A percentile compares a stretch with the other conserved stretches of the same genome.
These are phyloP conservation scores for Fennellomyces sp. DNA, from an alignment of 371 early-diverging fungal genomes.

Conservation along the genomic window DNA sequence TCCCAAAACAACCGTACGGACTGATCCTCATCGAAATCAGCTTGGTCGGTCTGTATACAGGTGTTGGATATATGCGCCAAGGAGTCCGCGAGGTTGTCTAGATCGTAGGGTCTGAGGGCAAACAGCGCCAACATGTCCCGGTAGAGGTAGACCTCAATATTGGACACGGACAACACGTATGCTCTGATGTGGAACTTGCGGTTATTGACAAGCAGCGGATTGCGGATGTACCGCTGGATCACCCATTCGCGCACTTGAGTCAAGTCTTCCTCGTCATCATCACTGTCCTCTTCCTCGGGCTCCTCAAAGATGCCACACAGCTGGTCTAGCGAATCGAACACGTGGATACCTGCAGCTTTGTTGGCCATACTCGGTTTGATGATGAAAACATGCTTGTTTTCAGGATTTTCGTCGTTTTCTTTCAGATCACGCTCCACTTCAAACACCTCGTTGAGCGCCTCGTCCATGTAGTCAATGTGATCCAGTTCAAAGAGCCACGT, in stretches of 20 bases:
- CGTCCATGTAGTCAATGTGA: conserved; percentile 73
- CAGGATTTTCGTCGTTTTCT: conserved; percentile 39
- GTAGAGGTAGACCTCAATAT: conserved; percentile 65
- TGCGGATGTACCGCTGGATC: conserved; percentile 66
- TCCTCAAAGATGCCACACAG: conserved; percentile 53
- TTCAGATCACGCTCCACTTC: conserved; percentile 64
- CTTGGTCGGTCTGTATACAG: conserved; percentile 63
- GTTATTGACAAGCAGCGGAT: conserved; percentile 59
- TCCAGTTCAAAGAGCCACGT: conserved; percentile 76
- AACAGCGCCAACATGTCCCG: conserved; percentile 73
- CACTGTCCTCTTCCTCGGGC: conserved; percentile 36
- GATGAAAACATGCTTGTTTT: conserved; percentile 50
- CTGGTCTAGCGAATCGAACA: conserved; percentile 62
- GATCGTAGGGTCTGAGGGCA: conserved; percentile 58
- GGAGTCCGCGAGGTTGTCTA: conserved; percentile 44
- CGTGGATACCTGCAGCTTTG: conserved; percentile 69
- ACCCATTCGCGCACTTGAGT: conserved; percentile 75
- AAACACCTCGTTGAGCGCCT: conserved; percentile 72
- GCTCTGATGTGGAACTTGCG: conserved; percentile 79
- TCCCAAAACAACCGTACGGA: conserved; percentile 70
- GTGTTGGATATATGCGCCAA: conserved; percentile 74
- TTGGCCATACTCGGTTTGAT: conserved; percentile 75
- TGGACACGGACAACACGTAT: conserved; percentile 70
- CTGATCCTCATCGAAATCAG: conserved; percentile 55
- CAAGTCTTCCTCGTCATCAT: conserved; percentile 39